A percentile compares a stretch with the other conserved stretches of the same genome.
These are phyloP conservation scores for Gypsophila paniculata DNA, from an alignment of 179 eudicot species.

Conservation along the genomic window DNA sequence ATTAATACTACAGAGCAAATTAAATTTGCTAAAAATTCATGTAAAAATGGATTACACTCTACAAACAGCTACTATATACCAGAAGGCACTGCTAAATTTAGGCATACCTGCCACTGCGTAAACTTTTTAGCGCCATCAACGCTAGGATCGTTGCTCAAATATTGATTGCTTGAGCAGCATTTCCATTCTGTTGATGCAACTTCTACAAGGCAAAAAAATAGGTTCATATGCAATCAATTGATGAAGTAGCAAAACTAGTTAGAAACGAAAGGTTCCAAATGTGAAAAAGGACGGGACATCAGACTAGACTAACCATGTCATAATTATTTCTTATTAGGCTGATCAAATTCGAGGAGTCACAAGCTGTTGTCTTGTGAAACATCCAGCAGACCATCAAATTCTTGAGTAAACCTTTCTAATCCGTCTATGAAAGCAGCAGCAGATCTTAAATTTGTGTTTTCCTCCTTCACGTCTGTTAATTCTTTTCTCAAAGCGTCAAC, in stretches of 20 bases:
- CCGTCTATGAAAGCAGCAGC: slow-evolving; percentile 13
- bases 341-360: neutral
- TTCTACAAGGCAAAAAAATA: neutral
- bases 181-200: slow-evolving; percentile 11
- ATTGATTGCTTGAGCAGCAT: neutral
- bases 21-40: neutral
- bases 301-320: neutral
- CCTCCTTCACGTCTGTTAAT: slow-evolving; percentile 38
- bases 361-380: neutral
- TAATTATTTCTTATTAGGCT: too few relatives aligned
- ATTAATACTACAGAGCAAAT: neutral
- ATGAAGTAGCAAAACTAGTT: neutral
- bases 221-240: too few relatives aligned
- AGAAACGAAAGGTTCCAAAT: neutral
- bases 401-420: slow-evolving; percentile 19
- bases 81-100: neutral
- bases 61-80: slow-evolving; percentile 13
- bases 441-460: slow-evolving; percentile 21
- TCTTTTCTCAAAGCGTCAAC: slow-evolving; percentile 25
- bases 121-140: neutral
- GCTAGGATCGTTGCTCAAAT: neutral
- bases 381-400: slow-evolving; percentile 3
- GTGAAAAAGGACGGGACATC: neutral
- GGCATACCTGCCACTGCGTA: slow-evolving; percentile 16
- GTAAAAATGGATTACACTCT: neutral